Percentiles rank a stretch among this genome's conserved stretches.
phyloP scores from a whole-genome alignment of 2,329 filamentous ascomycete genomes.

The Fusarium xylarioides region DNA sequence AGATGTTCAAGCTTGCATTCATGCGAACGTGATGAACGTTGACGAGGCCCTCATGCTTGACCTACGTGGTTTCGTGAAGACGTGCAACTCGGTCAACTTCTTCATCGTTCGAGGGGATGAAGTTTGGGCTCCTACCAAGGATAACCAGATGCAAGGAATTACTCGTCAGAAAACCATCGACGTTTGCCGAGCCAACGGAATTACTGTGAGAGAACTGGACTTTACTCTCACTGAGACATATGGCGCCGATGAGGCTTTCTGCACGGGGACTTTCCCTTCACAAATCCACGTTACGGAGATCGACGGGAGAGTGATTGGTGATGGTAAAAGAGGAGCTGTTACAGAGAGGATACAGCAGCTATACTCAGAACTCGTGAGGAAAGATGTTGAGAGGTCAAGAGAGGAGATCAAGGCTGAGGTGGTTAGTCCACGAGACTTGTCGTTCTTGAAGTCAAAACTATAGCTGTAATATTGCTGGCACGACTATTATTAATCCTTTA shows the following conservation, averaged over 20 bases:
- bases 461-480: rapidly evolving
- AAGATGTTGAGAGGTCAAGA: background rate
- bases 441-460: background rate
- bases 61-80: background rate
- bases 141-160: slow-evolving; percentile 12
- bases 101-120: background rate
- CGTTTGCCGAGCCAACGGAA: background rate
- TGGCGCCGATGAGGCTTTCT: slow-evolving; percentile 1
- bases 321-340: background rate
- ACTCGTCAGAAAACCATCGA: background rate
- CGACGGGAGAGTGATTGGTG: background rate
- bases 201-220: background rate
- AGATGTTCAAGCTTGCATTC: background rate
- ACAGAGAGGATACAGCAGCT: slow-evolving; percentile 2
- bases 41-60: background rate
- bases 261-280: background rate
- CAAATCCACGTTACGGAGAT: slow-evolving; percentile 1
- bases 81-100: slow-evolving; percentile 11
- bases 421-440: background rate
- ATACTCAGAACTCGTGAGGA: background rate
- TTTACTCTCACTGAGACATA: background rate
- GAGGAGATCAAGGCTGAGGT: background rate
- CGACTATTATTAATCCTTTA: background rate
- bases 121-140: slow-evolving; percentile 9
- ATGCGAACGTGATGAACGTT: slow-evolving; percentile 1